Base-by-base conservation (phyloP, 202 grass and related monocot species). In the Digitaria exilis region DNA sequence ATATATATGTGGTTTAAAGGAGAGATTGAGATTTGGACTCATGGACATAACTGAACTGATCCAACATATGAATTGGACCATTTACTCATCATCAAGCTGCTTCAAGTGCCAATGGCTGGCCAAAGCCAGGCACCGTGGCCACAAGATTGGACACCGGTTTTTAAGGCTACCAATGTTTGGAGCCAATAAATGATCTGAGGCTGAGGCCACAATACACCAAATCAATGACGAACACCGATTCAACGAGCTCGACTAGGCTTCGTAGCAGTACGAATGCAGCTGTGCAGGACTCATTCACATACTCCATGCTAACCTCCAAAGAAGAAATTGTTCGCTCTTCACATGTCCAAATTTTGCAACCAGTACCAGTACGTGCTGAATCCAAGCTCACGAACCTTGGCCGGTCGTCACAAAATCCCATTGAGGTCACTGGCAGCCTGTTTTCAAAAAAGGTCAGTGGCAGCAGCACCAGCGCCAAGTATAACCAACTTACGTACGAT, bases 131-230 rank as follows among this genome's bases (percentile, higher is more conserved):
- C 70, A 25, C 29, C 16, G 16, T 89, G 72, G 48, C 18, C 77
- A 57, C 17, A 39, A 82, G 46, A n/a, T 10, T 78, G 83, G 83
- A 86, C 83, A 83, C 85, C 83, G 25, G 19, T 18, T 65, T 68
- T 64, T 26, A 89, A 67, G 37, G n/a, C 63, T 46, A 25, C 45
- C 71, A 65, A 45, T 54, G 30, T 35, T 72, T 72, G 21, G 65
- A 72, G 25, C n/a, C 37, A 52, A 35, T 85, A 77, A 77, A 76
- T 71, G 24, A 6, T 49, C 68, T 56, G 73, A 63, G 63, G 25
- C n/a, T 56, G 73, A 63, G 78, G 25, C n/a, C 37, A 71, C 5
- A 24, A 32, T 44, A 46, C 32, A 45, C 14, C 34, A 70, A 70
- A 84, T 84, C 69, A 71, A 71, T 46, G 32, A 65, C 18, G 18